Base-by-base conservation (phyloP, 2,329 filamentous ascomycete genomes). In the Hypomyces perniciosus region DNA sequence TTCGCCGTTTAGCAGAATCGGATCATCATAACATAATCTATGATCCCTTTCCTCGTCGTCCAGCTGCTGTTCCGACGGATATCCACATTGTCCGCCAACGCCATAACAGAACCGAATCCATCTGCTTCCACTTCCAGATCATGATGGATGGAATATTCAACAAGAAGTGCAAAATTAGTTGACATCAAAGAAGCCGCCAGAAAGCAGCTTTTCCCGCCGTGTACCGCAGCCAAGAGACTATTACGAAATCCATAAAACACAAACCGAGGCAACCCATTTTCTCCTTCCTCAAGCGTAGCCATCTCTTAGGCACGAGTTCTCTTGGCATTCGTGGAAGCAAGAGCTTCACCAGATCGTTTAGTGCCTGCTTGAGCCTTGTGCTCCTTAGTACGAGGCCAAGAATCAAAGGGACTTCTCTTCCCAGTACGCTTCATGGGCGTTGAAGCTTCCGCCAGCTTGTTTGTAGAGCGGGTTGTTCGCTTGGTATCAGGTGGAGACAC, bases 301-400 rank as follows among this genome's bases (percentile, higher is more conserved):
- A 8, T 33, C 26, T n/a, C 40, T 59, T 56, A 72, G 41, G 62
- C 62, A 27, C 70, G 69, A 40, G 61, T 61, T 49, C 70, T 67
- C 61, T 72, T 72, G 27, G 68, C 51, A 29, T 59, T 56, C 29
- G 60, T 54, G 4, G 64, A 54, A 27, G 58, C 56, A 20, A 69
- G 58, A n/a, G 54, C 61, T 6, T 69, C 67, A 37, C 60, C 68
- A 27, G 62, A 59, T 53, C 74, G 71, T 64, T 78, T 79, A 44
- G 66, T 56, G 27, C 67, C 61, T 28, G 69, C 60, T 71, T 72
- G 68, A 75, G 79, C 54, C 64, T 72, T 54, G 66, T 58, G 67
- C 56, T 65, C 70, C 73, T 89, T 89, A 59, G 80, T 81, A 52
- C 84, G 80, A 56, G 74, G 78, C 85, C 85, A 90, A 37, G 74